phyloP scores from a whole-genome alignment of 106 monocot genomes.

The Dendrobium chrysotoxum region DNA sequence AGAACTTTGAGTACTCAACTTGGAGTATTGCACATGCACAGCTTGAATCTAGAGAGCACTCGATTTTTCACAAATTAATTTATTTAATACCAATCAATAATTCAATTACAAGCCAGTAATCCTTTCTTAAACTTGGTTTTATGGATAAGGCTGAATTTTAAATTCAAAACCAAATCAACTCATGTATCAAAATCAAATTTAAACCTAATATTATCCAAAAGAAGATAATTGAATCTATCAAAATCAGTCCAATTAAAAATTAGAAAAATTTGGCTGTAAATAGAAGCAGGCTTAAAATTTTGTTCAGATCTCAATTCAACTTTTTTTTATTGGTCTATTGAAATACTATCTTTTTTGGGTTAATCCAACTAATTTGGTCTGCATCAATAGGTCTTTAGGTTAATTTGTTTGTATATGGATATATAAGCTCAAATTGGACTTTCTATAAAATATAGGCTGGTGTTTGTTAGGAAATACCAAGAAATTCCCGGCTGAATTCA shows the following conservation, averaged over 20 bases:
- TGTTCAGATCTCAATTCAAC: neutral
- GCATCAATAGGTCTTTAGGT: neutral
- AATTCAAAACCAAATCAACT: neutral
- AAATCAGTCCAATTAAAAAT: neutral
- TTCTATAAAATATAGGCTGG: neutral
- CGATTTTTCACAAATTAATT: no score
- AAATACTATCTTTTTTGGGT: neutral
- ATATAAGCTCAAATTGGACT: neutral
- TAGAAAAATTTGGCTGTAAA: neutral
- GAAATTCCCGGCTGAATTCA: no score
- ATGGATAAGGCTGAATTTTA: neutral
- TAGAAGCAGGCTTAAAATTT: neutral
- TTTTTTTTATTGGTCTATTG: neutral
- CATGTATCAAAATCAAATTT: neutral
- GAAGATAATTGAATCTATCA: neutral
- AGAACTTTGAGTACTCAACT: no score
- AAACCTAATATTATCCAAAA: neutral
- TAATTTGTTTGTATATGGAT: neutral
- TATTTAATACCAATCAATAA: neutral
- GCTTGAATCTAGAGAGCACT: no score
- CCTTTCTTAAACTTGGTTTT: neutral
- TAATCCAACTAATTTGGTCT: neutral
- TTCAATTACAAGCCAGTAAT: neutral
- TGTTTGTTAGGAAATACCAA: no score
- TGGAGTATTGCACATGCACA: no score